These are phyloP conservation scores for Aspergillus hortae DNA, from an alignment of 2,329 filamentous ascomycete genomes.

Conservation along the genomic window DNA sequence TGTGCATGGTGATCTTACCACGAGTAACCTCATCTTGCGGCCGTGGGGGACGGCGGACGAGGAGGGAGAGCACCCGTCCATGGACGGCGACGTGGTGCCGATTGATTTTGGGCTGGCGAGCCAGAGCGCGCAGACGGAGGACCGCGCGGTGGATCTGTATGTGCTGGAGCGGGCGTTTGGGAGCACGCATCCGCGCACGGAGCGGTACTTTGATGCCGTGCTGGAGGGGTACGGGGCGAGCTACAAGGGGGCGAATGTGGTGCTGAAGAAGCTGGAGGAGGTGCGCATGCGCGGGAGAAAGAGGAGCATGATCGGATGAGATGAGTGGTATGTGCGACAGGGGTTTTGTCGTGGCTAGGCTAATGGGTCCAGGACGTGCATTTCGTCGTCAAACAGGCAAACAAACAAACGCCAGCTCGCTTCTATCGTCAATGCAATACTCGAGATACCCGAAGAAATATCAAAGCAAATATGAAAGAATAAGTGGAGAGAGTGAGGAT, in stretches of 20 bases:
- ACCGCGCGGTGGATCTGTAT: constrained; percentile 92
- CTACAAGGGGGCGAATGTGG: constrained; percentile 70
- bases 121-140: constrained; percentile 79
- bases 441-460: background rate
- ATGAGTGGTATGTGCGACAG: constrained; percentile 9
- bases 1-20: constrained; percentile 93
- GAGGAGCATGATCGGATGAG: constrained; percentile 89
- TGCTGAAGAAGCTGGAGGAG: constrained; percentile 81
- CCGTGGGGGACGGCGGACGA: constrained; percentile 27
- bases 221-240: constrained; percentile 69
- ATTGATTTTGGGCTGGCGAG: constrained; percentile 93
- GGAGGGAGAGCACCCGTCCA: constrained; percentile 21
- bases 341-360: background rate
- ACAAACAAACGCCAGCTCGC: constrained; percentile 20
- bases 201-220: constrained; percentile 70
- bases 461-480: background rate
- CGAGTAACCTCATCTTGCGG: constrained; percentile 89
- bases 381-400: constrained; percentile 4
- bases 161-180: constrained; percentile 92
- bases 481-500: constrained; percentile 1
- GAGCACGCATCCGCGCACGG: constrained; percentile 86
- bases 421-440: constrained; percentile 12
- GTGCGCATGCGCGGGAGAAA: constrained; percentile 92
- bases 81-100: constrained; percentile 74
- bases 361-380: constrained; percentile 7